These are phyloP conservation scores for Floccularia luteovirens DNA, from an alignment of 768 basidiomycete species.

Conservation along the genomic window DNA sequence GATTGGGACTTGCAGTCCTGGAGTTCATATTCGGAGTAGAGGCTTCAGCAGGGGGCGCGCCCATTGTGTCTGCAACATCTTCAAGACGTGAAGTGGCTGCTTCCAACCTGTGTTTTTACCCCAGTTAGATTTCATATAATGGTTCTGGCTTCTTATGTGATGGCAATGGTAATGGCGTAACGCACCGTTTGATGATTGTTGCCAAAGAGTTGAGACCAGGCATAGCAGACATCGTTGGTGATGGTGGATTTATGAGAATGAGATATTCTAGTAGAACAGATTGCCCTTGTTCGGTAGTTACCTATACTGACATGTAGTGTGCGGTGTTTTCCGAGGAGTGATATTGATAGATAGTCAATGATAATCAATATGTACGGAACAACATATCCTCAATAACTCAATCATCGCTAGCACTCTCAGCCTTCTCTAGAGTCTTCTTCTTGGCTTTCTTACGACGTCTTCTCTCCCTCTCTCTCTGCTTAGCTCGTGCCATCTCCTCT, in stretches of 20 bases:
- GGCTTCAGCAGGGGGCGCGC: neutral
- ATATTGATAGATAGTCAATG: no score
- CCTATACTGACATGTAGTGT: no score
- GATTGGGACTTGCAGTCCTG: neutral
- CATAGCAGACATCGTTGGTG: conserved; percentile 21
- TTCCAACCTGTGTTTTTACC: conserved; percentile 72
- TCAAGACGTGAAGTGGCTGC: conserved; percentile 93
- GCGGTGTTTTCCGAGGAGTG: no score
- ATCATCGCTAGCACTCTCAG: conserved; percentile 5
- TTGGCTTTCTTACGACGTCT: conserved; percentile 73
- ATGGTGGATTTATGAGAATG: neutral
- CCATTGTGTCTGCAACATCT: conserved; percentile 58
- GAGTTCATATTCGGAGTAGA: no score
- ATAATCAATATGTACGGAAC: no score
- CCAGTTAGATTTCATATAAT: conserved; percentile 12
- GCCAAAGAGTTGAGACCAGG: conserved; percentile 66
- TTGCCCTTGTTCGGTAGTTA: no score
- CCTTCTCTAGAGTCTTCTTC: conserved; percentile 42
- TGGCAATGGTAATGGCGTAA: conserved; percentile 3
- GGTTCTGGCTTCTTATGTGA: conserved; percentile 5
- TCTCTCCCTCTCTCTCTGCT: conserved; percentile 69
- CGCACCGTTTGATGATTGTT: conserved; percentile 78
- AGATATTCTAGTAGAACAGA: no score
- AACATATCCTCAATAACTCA: no score
- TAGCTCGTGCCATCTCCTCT: conserved; percentile 59